Base-by-base conservation (phyloP, 352 stramenopile genomes). In the Pythium brachiatum region DNA sequence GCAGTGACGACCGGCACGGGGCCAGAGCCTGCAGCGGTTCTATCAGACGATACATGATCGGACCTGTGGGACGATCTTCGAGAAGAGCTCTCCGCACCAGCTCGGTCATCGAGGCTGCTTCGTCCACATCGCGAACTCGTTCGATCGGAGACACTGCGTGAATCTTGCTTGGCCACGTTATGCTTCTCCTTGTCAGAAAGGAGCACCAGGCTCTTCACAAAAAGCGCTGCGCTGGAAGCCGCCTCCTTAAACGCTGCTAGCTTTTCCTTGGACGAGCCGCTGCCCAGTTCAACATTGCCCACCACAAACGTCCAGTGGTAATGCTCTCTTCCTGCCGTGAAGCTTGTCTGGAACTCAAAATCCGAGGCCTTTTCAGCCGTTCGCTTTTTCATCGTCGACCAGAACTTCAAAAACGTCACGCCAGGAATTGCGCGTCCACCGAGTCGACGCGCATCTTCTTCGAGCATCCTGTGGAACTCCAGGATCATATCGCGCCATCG, bases 281-380 rank as follows among this genome's bases (percentile, higher is more conserved):
- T 89, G 9, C 83, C 83, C 36, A 92, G 76, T 36, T 90, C 83
- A 11, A 92, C 72, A 16, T 80, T 88, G 5, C 76, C 83, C 11
- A 88, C 53, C 25, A 68, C 67, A 56, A 92, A 90, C 39, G 72
- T 72, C 74, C 72, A 90, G 63, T 92, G 83, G 53, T 88, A 76
- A 6, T 76, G 61, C 27, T 73, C 70, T 13, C 62, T 58, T 3
- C 83, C 83, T 29, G 64, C 70, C 18, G 79, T 82, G 51, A 86
- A 90, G 29, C 64, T 76, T 21, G 74, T 51, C 46, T 89, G 74
- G 31, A 77, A 74, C 50, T 76, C 48, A 8, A 80, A 47, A 21
- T 73, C 68, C 11, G 82, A 70, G 39, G 75, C 74, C 16, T 52
- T 20, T 38, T 29, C n/a, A 29, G 57, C n/a, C 11, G 64, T 2